Conservation (phyloP, 106 monocot species). For the Vanilla planifolia region DNA sequence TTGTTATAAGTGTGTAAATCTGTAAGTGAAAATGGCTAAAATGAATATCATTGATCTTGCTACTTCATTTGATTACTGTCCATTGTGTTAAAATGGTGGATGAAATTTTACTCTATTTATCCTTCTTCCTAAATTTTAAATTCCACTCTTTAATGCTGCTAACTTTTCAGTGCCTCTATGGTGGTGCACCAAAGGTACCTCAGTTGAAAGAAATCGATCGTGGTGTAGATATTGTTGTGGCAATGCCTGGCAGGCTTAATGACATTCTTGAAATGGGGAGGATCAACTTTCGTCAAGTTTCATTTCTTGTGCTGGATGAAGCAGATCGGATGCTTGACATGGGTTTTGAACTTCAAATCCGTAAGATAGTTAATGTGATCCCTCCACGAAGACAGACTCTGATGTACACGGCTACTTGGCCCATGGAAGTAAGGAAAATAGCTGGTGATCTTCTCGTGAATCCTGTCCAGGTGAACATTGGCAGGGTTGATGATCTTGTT, state of each 20-base stretch:
- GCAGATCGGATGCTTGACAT: slow-evolving; percentile 78
- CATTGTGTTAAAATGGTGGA: no score
- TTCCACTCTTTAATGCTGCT: no score
- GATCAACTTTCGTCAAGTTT: slow-evolving; percentile 45
- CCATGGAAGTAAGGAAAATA: slow-evolving; percentile 63
- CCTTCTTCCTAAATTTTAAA: no score
- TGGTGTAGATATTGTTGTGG: slow-evolving; percentile 55
- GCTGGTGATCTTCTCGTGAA: slow-evolving; percentile 49
- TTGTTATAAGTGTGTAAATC: no score
- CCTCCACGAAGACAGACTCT: slow-evolving; percentile 58
- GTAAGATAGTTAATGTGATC: slow-evolving; percentile 49
- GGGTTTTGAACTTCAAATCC: slow-evolving; percentile 73
- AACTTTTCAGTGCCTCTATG: slow-evolving; percentile 56
- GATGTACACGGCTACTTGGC: slow-evolving; percentile 76
- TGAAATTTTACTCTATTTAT: no score
- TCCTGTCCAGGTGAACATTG: slow-evolving; percentile 65
- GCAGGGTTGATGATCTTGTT: slow-evolving; percentile 53
- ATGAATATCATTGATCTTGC: no score
- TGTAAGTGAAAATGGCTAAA: no score
- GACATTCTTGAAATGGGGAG: slow-evolving; percentile 56
- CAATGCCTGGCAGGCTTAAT: slow-evolving; percentile 67
- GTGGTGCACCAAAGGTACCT: slow-evolving; percentile 52
- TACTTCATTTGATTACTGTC: no score
- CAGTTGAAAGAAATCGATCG: slow-evolving; percentile 56
- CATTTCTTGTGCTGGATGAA: slow-evolving; percentile 70